Evolutionary conservation across 805 yeast species (phyloP), one percentile per base, ranked within the genome.

Genomic region (Sugiyamaella lignohabitans): DNA sequence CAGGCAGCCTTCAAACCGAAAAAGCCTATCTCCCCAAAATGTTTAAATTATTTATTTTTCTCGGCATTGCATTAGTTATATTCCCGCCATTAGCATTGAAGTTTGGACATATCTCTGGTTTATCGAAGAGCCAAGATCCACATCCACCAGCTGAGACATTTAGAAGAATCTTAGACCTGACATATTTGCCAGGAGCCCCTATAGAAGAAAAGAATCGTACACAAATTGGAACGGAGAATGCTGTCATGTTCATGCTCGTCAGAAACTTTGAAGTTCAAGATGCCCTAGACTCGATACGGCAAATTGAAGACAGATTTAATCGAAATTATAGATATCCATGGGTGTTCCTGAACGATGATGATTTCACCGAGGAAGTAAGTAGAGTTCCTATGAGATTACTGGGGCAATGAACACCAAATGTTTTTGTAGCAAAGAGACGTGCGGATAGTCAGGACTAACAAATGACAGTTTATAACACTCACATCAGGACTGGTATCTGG

Each of bases 271-370:
- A 88, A 62, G 64, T 88, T 8, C 71, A 74, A 8, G 88, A 83
- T 1, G 95, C 93, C 0, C 63, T 88, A 39, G 61, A 65, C 38
- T 78, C 95, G 18, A 87, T 88, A 77, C 72, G 95, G 58, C 78
- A 84, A 73, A 76, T 89, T 46, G 97, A 91, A 67, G 97, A 88
- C 64, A 73, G 96, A 53, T 91, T 93, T 73, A 91, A 91, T 71
- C 62, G 68, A 16, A 74, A 84, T 41, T 89, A 69, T 68, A 74
- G 84, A 53, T 91, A 91, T 62, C 97, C 94, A 57, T 91, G 98
- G 97, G 93, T 88, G 22, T 93, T 91, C 65, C 72, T 91, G 58
- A 91, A 91, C 65, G 96, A 91, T 63, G 87, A 81, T 48, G 82
- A 75, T 41, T 93, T 91, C 67, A 72, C 78, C 43, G 88, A 86